These are phyloP conservation scores for Perkinsus olseni DNA, from an alignment of 169 alveolate species.

Conservation along the genomic window DNA sequence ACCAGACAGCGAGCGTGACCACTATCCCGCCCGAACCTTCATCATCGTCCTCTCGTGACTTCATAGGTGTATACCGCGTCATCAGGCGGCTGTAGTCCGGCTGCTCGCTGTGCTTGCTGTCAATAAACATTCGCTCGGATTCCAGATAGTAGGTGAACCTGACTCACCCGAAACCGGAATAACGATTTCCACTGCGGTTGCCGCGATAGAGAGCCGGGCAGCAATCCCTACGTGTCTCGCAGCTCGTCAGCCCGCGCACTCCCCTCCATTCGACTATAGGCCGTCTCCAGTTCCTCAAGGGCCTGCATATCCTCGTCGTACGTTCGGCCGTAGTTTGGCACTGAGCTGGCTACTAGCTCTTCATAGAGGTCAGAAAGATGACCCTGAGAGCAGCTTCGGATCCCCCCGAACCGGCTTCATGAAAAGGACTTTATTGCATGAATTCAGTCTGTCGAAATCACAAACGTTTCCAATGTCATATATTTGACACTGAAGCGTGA, in stretches of 20 bases:
- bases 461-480: too few relatives aligned
- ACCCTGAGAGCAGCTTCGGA: not conserved
- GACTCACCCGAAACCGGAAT: not conserved
- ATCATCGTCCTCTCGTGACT: not conserved
- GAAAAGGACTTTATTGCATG: not conserved
- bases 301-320: not conserved
- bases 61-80: not conserved
- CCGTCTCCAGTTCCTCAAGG: not conserved
- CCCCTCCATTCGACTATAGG: not conserved
- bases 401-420: not conserved
- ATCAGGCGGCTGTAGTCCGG: not conserved
- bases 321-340: not conserved
- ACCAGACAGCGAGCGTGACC: not conserved
- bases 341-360: not conserved
- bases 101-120: not conserved
- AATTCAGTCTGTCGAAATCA: too few relatives aligned
- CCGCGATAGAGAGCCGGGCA: not conserved
- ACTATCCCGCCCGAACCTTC: not conserved
- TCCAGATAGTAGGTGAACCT: not conserved
- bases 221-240: not conserved
- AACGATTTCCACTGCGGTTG: not conserved
- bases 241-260: not conserved
- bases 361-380: not conserved
- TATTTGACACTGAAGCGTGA: too few relatives aligned
- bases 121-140: not conserved